phyloP scores from a whole-genome alignment of 441 rosid genomes.

The Croton laevigatus region DNA sequence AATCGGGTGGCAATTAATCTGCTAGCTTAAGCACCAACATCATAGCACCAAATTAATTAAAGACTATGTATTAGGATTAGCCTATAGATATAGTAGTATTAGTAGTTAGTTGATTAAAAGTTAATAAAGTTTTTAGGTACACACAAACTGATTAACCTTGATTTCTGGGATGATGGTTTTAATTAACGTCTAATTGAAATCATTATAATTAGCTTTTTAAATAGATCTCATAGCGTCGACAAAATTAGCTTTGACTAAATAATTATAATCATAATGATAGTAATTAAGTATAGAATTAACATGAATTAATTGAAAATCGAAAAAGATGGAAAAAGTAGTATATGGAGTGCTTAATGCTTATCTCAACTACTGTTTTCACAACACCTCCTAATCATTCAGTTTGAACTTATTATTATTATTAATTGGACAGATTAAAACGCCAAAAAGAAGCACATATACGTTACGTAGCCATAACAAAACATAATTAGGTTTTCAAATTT shows the following conservation, averaged over 20 bases:
- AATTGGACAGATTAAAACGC: not conserved
- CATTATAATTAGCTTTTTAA: slow-evolving; percentile 20
- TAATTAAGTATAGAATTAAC: not conserved
- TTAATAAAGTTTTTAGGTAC: slow-evolving; percentile 26
- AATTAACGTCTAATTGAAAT: slow-evolving; percentile 11
- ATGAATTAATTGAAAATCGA: not conserved
- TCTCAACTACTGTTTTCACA: slow-evolving; percentile 26
- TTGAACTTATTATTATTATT: not conserved
- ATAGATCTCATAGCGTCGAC: not conserved
- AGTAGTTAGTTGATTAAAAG: not conserved
- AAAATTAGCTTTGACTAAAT: slow-evolving; percentile 10
- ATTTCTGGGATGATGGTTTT: slow-evolving; percentile 46
- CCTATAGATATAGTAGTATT: slow-evolving; percentile 7
- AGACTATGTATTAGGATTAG: slow-evolving; percentile 7
- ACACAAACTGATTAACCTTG: slow-evolving; percentile 35
- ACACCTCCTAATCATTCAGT: slow-evolving; percentile 29
- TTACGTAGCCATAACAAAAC: not conserved
- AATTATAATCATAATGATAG: not conserved
- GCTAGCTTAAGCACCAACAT: slow-evolving; percentile 4
- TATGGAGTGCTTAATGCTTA: slow-evolving; percentile 1
- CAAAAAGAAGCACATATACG: no score
- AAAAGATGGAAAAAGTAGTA: not conserved
- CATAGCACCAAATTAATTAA: slow-evolving; percentile 25
- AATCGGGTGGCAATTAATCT: not conserved
- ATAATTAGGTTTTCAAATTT: slow-evolving; percentile 6